These are phyloP conservation scores for Mariannaea elegans DNA, from an alignment of 2,329 filamentous ascomycete genomes.

Conservation along the genomic window DNA sequence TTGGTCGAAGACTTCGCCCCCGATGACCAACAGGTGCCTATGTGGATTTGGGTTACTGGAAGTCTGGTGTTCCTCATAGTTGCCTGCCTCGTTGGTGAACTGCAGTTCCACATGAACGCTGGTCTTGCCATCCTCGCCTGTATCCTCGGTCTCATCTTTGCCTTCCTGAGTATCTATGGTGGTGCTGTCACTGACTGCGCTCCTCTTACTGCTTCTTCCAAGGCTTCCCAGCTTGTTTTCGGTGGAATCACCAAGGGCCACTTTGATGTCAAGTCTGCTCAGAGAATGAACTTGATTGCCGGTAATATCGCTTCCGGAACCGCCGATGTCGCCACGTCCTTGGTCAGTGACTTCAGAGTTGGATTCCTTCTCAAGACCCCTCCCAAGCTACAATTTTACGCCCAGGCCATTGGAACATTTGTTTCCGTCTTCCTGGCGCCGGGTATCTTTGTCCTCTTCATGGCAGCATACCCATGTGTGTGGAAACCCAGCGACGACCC, in stretches of 20 bases:
- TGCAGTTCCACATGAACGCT: slow-evolving; percentile 65
- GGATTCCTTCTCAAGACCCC: slow-evolving; percentile 73
- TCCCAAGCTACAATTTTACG: slow-evolving; percentile 72
- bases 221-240: slow-evolving; percentile 74
- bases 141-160: slow-evolving; percentile 65
- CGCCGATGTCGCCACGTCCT: slow-evolving; percentile 61
- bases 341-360: slow-evolving; percentile 72
- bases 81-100: slow-evolving; percentile 59
- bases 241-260: slow-evolving; percentile 69
- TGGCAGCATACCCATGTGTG: slow-evolving; percentile 74
- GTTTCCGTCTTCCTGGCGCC: slow-evolving; percentile 74
- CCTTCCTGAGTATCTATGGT: slow-evolving; percentile 59
- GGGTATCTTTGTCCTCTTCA: slow-evolving; percentile 73
- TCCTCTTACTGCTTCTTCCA: slow-evolving; percentile 72
- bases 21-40: slow-evolving; percentile 58
- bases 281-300: slow-evolving; percentile 72
- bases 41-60: slow-evolving; percentile 62
- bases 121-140: slow-evolving; percentile 65
- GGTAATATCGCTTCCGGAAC: slow-evolving; percentile 65
- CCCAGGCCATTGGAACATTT: slow-evolving; percentile 69
- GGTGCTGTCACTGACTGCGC: slow-evolving; percentile 67
- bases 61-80: slow-evolving; percentile 58
- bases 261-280: slow-evolving; percentile 60
- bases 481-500: slow-evolving; percentile 55
- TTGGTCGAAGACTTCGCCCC: slow-evolving; percentile 52